phyloP scores from a whole-genome alignment of 2,329 filamentous ascomycete species.

The Metarhizium guizhouense region DNA sequence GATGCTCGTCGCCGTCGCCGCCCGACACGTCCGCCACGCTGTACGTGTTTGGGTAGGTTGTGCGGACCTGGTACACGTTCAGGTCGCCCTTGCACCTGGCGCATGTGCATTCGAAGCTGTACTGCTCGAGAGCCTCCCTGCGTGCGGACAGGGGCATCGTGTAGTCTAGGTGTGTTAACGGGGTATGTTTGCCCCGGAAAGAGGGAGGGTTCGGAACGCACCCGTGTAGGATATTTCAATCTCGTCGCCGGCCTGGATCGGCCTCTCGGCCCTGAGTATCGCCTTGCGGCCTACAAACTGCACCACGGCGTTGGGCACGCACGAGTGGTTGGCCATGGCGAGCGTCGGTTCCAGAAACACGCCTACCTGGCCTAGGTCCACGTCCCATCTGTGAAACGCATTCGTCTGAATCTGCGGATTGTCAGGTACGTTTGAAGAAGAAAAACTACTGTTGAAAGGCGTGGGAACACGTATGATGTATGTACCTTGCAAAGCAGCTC shows the following conservation, averaged over 20 bases:
- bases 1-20: constrained; percentile 19
- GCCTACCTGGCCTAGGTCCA: constrained; percentile 42
- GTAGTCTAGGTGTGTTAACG: constrained; percentile 30
- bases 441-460: neutral
- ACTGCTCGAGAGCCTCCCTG: constrained; percentile 33
- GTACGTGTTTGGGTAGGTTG: constrained; percentile 32
- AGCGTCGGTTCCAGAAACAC: constrained; percentile 47
- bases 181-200: neutral
- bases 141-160: constrained; percentile 35
- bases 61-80: constrained; percentile 41
- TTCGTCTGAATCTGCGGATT: constrained; percentile 47
- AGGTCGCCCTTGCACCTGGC: constrained; percentile 40
- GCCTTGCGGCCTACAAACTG: constrained; percentile 44
- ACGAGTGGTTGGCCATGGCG: constrained; percentile 56
- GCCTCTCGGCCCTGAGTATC: constrained; percentile 38
- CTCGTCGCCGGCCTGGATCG: constrained; percentile 44
- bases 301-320: constrained; percentile 50
- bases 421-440: constrained; percentile 1
- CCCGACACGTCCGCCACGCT: constrained; percentile 31
- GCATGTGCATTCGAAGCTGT: constrained; percentile 45
- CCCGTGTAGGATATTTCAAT: constrained; percentile 55
- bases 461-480: neutral
- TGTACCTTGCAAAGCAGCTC: constrained; percentile 46
- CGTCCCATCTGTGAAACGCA: constrained; percentile 47
- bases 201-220: constrained; percentile 19